Evolutionary conservation across 345 rosid genomes (phyloP).

Genomic region (Excoecaria agallocha): DNA sequence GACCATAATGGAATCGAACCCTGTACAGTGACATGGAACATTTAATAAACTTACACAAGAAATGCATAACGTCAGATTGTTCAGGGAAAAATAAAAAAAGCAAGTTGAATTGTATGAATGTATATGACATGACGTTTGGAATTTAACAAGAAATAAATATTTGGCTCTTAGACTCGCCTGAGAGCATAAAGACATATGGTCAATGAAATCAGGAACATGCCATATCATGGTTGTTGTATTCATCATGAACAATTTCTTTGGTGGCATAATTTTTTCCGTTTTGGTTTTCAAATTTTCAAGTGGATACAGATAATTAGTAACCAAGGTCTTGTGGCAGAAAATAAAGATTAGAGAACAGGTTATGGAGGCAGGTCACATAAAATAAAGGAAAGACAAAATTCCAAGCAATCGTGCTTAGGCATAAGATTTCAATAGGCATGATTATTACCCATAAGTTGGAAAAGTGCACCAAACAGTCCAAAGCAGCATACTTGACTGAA

Average conservation of each 20-base stretch:
- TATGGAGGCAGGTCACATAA: too few species aligned
- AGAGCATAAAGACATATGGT: not conserved
- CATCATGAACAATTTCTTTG: not conserved
- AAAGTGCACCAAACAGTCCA: too few species aligned
- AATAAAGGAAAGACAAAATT: too few species aligned
- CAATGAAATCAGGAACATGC: not conserved
- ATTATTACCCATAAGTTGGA: too few species aligned
- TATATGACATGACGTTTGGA: not conserved
- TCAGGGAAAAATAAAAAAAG: not conserved
- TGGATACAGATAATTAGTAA: too few species aligned
- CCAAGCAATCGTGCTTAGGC: too few species aligned
- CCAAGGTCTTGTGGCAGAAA: too few species aligned
- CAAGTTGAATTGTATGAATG: not conserved
- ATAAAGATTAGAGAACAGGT: too few species aligned
- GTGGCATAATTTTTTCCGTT: not conserved
- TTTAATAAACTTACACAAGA: slow-evolving; percentile 16
- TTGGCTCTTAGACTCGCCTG: not conserved
- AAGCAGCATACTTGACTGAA: not conserved
- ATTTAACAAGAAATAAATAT: slow-evolving; percentile 2
- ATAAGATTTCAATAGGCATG: too few species aligned
- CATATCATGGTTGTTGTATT: too few species aligned
- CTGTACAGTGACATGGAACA: slow-evolving; percentile 37
- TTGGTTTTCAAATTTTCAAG: not conserved
- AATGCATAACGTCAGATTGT: slow-evolving; percentile 2
- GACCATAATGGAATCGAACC: slow-evolving; percentile 98